Evolutionary conservation across 208 protist genomes (phyloP), one percentile per base, ranked within the genome.

Genomic region (Phytomonas francai): DNA sequence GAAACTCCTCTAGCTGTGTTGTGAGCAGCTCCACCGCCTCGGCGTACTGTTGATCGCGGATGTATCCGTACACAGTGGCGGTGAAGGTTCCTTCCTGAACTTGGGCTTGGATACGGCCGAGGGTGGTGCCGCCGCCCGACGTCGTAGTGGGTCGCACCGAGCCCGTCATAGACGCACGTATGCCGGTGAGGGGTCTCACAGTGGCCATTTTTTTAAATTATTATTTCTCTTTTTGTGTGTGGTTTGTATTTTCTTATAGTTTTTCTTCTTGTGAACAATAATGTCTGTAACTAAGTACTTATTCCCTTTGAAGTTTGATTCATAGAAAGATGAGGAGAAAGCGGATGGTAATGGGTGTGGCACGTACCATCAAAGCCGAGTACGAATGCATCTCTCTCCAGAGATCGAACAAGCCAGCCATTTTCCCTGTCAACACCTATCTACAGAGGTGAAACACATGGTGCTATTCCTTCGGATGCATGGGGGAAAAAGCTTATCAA

Each of bases 11-110:
- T 61, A 98, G 75, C 78, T 98, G 89, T 39, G 78, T 74, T 16
- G 81, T 67, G 27, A 98, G 85, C 58, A 98, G 76, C 74, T 90
- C 80, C 64, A 97, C 88, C 7, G 90, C 96, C 74, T 98, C 96
- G 12, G 84, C 85, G 78, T 97, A 98, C 65, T 97, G 95, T 63
- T 95, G 84, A 61, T 98, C 95, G 28, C 88, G 84, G 59, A 99
- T 98, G 70, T 94, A 89, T 30, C 79, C 80, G 76, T 99, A 99
- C 4, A 99, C 86, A 5, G 84, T 96, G 34, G 86, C 77, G n/a
- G 97, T 99, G 70, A 97, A 97, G 30, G 93, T 95, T n/a, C 97
- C 97, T 34, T 98, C 96, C 65, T 95, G 83, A 30, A 97, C 85
- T 73, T 95, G 87, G 0, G 89, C 67, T 76, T 95, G 89, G 30